A percentile compares a stretch with the other conserved stretches of the same genome.
phyloP scores from a whole-genome alignment of 2,329 filamentous ascomycete species.

The Aspergillus ustus region DNA sequence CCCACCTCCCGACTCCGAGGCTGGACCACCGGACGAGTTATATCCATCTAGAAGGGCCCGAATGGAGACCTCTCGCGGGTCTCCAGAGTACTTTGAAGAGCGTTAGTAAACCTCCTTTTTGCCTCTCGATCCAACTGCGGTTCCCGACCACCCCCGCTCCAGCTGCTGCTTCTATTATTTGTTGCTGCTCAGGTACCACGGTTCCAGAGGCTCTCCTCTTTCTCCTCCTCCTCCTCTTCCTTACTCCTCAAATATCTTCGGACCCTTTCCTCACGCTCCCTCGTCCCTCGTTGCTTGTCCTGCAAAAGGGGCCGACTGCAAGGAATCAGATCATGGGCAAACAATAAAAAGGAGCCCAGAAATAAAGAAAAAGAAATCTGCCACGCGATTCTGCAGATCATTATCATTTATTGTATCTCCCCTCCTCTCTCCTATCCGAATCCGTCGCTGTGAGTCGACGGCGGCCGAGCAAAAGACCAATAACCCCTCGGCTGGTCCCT shows the following conservation, averaged over 20 bases:
- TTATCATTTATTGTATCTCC: constrained; percentile 24
- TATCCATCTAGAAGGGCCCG: constrained; percentile 1
- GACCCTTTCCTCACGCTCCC: constrained; percentile 1
- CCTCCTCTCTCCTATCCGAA: constrained; percentile 12
- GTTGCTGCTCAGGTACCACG: constrained; percentile 15
- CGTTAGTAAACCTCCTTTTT: constrained; percentile 17
- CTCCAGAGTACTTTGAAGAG: background rate
- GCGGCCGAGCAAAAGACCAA: constrained; percentile 3
- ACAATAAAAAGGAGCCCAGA: background rate
- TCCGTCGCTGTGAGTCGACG: background rate
- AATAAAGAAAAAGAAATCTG: constrained; percentile 3
- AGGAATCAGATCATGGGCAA: constrained; percentile 6
- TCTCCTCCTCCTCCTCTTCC: constrained; percentile 10
- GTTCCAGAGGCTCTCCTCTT: background rate
- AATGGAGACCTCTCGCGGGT: background rate
- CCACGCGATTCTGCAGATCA: constrained; percentile 26
- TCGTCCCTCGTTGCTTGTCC: background rate
- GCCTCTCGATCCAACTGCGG: constrained; percentile 1
- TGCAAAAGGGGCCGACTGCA: background rate
- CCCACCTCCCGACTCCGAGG: constrained; percentile 30
- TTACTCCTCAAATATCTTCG: constrained; percentile 13
- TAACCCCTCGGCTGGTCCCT: constrained; percentile 13
- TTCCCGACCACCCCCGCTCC: constrained; percentile 21
- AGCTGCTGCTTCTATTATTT: constrained; percentile 16
- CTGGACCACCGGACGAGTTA: constrained; percentile 22